Evolutionary conservation across 495 filamentous ascomycete species (phyloP).

Genomic region (Diplogelasinospora grovesii): DNA sequence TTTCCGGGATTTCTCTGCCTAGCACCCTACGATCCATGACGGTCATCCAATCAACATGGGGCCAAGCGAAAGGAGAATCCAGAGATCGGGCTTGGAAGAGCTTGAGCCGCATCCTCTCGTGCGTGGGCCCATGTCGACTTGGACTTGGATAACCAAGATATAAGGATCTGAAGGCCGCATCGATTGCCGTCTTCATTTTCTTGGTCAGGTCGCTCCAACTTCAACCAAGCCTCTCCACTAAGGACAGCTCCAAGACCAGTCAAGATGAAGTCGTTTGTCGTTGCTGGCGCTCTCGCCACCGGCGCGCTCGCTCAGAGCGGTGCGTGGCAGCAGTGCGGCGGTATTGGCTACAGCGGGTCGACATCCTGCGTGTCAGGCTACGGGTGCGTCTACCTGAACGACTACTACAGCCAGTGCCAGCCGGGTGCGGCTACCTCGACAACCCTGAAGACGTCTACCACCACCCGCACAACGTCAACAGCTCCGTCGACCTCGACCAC

Average conservation of each 20-base stretch:
- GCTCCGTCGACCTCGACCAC: slow-evolving; percentile 5
- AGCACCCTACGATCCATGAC: too few relatives aligned
- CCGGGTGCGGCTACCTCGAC: slow-evolving; percentile 16
- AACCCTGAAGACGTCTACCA: slow-evolving; percentile 8
- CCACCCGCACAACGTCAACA: slow-evolving; percentile 7
- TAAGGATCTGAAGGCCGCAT: too few relatives aligned
- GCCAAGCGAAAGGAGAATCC: too few relatives aligned
- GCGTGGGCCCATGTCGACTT: too few relatives aligned
- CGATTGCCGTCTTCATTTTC: too few relatives aligned
- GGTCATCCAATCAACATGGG: too few relatives aligned
- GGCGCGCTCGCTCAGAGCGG: slow-evolving; percentile 19
- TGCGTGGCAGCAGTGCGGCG: slow-evolving; percentile 42
- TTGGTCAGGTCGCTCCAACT: too few relatives aligned
- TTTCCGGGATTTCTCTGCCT: too few relatives aligned
- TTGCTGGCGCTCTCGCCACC: slow-evolving; percentile 19
- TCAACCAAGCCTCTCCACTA: neutral
- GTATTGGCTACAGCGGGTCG: slow-evolving; percentile 30
- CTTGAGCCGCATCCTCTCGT: too few relatives aligned
- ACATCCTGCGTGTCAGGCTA: slow-evolving; percentile 37
- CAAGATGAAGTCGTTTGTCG: slow-evolving; percentile 24
- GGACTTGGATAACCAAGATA: too few relatives aligned
- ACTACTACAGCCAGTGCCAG: slow-evolving; percentile 40
- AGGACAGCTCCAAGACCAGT: neutral
- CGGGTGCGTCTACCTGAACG: slow-evolving; percentile 33
- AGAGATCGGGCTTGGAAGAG: too few relatives aligned